Base-by-base conservation (phyloP, 2,329 filamentous ascomycete genomes). In the Diaporthe velutina region DNA sequence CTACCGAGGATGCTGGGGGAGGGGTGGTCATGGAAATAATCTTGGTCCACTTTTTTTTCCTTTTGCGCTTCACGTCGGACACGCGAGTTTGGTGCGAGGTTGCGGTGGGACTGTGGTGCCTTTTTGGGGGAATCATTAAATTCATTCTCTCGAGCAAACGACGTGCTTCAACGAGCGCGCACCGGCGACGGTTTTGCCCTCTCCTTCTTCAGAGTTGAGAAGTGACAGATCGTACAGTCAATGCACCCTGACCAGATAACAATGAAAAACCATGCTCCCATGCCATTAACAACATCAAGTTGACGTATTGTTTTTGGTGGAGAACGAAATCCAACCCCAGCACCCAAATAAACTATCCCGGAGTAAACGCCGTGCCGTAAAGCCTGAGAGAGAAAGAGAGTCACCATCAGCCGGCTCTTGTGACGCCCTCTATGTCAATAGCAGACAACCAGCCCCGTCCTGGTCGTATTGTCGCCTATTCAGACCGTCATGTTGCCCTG, bases 391-490 rank as follows among this genome's bases (percentile, higher is more conserved):
- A 19, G n/a, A 58, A n/a, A 33, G 58, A 66, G 35, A 28, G 30
- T 35, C 48, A 71, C n/a, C 35, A 33, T 5, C 12, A 17, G 9
- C 50, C 30, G 33, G 38, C 15, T 60, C 48, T 42, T 64, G 35
- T 57, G 30, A 74, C 73, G 67, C 73, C 73, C 45, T 45, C 57
- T 64, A 71, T 74, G 58, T 61, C 40, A 38, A 50, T 48, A 13
- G 33, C 28, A 48, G 68, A 45, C 50, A 55, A 17, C 19, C 35
- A 45, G n/a, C 22, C 50, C 50, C 17, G 35, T 61, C 38, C 30
- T 58, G 40, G 15, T 71, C 33, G 48, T 45, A 45, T 40, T 64
- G 35, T 42, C 28, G 70, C 22, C 67, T n/a, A 33, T 40, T 28
- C 48, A 19, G 15, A 22, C 19, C 55, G 10, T 48, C 10, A 19